Evolutionary conservation across 495 filamentous ascomycete species (phyloP).

Genomic region (Trichocladium uniseriatum): DNA sequence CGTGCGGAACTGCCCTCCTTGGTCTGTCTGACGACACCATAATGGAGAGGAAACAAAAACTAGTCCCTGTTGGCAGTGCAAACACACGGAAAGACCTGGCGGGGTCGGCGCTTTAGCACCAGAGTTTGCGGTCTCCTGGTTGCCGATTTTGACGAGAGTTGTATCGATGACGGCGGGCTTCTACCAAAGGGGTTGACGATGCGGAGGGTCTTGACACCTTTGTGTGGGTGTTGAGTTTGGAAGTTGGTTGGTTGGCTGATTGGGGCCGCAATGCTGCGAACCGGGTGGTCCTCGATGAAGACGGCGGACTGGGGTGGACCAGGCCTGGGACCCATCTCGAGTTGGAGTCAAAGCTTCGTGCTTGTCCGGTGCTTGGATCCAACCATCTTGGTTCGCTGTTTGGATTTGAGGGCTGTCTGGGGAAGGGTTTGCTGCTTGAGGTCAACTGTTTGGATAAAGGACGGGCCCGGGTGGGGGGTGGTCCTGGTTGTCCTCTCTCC

Average conservation of each 20-base stretch:
- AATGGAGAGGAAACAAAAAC: conserved; percentile 77
- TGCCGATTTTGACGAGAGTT: conserved; percentile 31
- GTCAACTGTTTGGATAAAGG: conserved; percentile 17
- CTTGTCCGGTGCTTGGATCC: conserved; percentile 56
- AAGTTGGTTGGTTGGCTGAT: conserved; percentile 8
- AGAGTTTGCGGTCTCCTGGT: conserved; percentile 26
- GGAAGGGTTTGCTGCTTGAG: conserved; percentile 20
- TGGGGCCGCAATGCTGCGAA: conserved; percentile 14
- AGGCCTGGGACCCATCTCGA: conserved; percentile 74
- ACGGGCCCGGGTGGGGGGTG: conserved; percentile 32
- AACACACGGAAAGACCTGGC: conserved; percentile 54
- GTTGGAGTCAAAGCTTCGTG: conserved; percentile 92
- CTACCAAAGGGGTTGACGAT: conserved; percentile 4
- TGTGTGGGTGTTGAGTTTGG: conserved; percentile 4
- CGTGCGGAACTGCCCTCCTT: conserved; percentile 55
- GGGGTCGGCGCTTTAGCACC: conserved; percentile 26
- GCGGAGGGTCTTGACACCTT: conserved; percentile 12
- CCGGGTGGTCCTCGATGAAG: conserved; percentile 13
- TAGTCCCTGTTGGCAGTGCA: conserved; percentile 71
- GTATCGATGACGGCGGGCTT: conserved; percentile 31
- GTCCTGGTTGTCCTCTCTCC: conserved; percentile 37
- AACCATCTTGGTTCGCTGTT: conserved; percentile 14
- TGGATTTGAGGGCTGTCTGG: conserved; percentile 12
- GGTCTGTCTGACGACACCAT: conserved; percentile 14
- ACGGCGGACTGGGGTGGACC: conserved; percentile 6